phyloP scores from a whole-genome alignment of 2,329 filamentous ascomycete genomes.

The Beauveria scarabaeidicola region DNA sequence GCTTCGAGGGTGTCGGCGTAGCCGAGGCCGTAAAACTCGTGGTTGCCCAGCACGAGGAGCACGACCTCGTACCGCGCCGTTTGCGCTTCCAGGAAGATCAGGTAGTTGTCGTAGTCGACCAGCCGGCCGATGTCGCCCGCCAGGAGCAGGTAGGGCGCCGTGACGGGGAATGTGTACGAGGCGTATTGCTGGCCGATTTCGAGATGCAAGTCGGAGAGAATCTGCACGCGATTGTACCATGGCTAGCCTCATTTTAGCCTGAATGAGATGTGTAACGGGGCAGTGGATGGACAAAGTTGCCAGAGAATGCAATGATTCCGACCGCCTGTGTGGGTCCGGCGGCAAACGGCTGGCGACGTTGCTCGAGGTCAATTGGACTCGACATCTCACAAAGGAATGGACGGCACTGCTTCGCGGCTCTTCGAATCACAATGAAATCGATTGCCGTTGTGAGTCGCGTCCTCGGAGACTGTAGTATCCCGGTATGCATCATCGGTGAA shows the following conservation, averaged over 20 bases:
- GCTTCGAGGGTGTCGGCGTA: conserved; percentile 22
- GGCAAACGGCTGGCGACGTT: neutral
- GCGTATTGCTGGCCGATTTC: conserved; percentile 29
- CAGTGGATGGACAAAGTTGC: too few species aligned
- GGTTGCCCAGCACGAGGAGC: conserved; percentile 43
- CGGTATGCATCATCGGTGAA: neutral
- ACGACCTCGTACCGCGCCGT: conserved; percentile 33
- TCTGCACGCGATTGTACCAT: neutral
- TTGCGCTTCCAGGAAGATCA: conserved; percentile 33
- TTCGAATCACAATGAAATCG: neutral
- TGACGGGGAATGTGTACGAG: conserved; percentile 25
- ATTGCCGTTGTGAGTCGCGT: neutral
- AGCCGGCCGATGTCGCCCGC: conserved; percentile 44
- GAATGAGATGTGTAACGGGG: too few species aligned
- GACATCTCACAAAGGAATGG: neutral
- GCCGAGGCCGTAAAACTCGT: conserved; percentile 39
- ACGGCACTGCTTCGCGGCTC: neutral
- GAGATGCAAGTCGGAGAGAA: conserved; percentile 37
- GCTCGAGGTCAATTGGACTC: neutral
- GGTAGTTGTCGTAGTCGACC: conserved; percentile 35
- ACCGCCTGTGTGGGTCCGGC: neutral
- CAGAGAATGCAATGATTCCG: too few species aligned
- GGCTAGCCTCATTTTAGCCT: conserved; percentile 7
- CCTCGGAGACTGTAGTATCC: neutral
- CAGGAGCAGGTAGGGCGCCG: conserved; percentile 32